phyloP scores from a whole-genome alignment of 176 grass and related monocot species.

The Coix lacrymajobi region DNA sequence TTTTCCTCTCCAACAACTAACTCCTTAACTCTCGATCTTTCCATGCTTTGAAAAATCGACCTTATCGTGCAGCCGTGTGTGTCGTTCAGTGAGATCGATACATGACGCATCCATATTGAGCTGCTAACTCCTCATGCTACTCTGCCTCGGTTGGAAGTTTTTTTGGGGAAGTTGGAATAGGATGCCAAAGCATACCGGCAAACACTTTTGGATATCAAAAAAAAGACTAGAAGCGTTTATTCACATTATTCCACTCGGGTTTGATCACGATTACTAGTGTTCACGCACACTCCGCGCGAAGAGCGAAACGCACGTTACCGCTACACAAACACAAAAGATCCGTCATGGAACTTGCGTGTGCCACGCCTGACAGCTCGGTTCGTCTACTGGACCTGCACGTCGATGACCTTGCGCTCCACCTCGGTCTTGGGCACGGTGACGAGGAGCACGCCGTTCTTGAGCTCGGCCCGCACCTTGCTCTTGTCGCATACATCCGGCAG shows the following conservation, averaged over 20 bases:
- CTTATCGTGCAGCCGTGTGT: too few species aligned
- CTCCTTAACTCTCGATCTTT: too few species aligned
- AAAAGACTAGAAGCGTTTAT: not conserved
- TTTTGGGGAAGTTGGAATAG: too few species aligned
- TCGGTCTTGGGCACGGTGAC: slow-evolving; percentile 58
- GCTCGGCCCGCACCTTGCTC: slow-evolving; percentile 60
- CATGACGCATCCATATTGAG: too few species aligned
- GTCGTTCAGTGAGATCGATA: too few species aligned
- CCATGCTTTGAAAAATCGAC: too few species aligned
- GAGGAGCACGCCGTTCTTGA: slow-evolving; percentile 77
- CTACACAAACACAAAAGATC: not conserved
- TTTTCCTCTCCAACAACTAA: too few species aligned
- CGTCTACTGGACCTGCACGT: slow-evolving; percentile 42
- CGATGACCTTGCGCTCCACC: slow-evolving; percentile 59
- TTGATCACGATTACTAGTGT: not conserved
- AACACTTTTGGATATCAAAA: too few species aligned
- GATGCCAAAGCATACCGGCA: too few species aligned
- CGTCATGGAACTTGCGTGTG: not conserved
- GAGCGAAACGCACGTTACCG: not conserved
- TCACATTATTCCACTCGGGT: not conserved
- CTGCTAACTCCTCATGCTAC: too few species aligned
- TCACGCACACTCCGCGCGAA: not conserved
- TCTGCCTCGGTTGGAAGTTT: too few species aligned
- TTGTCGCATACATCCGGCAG: slow-evolving; percentile 60
- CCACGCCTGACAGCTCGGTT: not conserved